Evolutionary conservation across 192 early-diverging fungal genomes (phyloP).

Genomic region (Coemansia sp.): DNA sequence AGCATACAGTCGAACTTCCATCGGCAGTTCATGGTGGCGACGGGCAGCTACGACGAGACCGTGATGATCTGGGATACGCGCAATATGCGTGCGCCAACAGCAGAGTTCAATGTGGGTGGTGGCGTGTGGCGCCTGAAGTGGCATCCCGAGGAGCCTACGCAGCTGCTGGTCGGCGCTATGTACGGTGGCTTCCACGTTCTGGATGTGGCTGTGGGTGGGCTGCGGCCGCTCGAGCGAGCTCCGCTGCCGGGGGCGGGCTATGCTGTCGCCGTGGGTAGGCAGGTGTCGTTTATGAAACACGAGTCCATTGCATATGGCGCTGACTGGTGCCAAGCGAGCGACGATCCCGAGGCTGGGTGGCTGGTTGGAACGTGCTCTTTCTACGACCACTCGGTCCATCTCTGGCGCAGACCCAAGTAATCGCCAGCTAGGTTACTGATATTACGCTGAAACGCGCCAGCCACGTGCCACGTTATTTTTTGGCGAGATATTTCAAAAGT

Average conservation of each 20-base stretch:
- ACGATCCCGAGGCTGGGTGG: constrained; percentile 7
- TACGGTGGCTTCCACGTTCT: constrained; percentile 87
- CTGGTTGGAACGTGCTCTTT: constrained; percentile 75
- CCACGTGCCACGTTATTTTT: not conserved
- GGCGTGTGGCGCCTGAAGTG: constrained; percentile 96
- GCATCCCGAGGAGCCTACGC: constrained; percentile 70
- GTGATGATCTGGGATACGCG: constrained; percentile 91
- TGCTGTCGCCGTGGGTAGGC: not conserved
- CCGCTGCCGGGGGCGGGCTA: constrained; percentile 11
- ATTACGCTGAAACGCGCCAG: not conserved
- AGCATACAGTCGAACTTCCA: constrained; percentile 85
- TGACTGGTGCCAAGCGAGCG: constrained; percentile 65
- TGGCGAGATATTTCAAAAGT: not conserved
- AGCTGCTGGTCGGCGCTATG: constrained; percentile 84
- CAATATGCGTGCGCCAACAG: constrained; percentile 70
- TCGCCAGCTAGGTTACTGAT: not conserved
- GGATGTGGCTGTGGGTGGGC: constrained; percentile 45
- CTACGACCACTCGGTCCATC: constrained; percentile 72
- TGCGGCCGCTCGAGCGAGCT: not conserved
- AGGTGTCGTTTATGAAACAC: constrained; percentile 66
- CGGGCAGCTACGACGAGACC: constrained; percentile 91
- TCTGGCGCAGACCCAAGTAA: constrained; percentile 55
- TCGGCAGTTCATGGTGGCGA: constrained; percentile 74
- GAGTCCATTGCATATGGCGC: constrained; percentile 73
- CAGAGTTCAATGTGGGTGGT: constrained; percentile 70